Base-by-base conservation (phyloP, 441 rosid genomes). In the Pelargonium cotyledonis region DNA sequence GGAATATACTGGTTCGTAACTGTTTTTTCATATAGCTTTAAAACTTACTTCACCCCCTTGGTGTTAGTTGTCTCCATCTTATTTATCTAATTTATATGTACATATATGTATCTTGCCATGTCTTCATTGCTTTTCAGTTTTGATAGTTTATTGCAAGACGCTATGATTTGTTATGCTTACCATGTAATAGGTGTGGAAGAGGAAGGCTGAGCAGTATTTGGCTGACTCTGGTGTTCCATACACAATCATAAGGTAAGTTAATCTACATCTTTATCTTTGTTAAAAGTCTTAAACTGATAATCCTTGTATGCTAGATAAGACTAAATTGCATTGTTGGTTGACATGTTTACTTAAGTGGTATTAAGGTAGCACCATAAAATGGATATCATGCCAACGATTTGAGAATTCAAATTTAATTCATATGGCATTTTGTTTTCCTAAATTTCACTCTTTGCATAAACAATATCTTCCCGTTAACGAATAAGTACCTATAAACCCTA, bases 191-290 rank as follows among this genome's bases (percentile, higher is more conserved):
- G 80, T 91, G 18, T 94, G 99, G 99, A 94, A 94, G 88, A 87
- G 99, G 85, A 94, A 91, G 84, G 93, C 99, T 75, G 99, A 94
- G 76, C 97, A 87, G 77, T 94, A 91, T 80, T 84, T 94, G 86
- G 90, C 96, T 67, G 96, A 94, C 74, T 89, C 90, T 68, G 99
- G 97, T 29, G 44, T 89, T 73, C 96, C 99, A 29, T 91, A 91
- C 89, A 94, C 99, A 31, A 94, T 91, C 44, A 86, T 94, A 83
- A 87, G 97, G 99, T 89, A 53, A 23, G 8, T 6, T 57, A 19
- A 47, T 57, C 62, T 57, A 23, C 21, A 18, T 19, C 62, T 57
- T 8, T 10, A 57, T 57, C 29, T 19, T 47, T 12, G 4, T 7
- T 11, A 44, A 11, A 44, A 7, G 23, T 21, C 1, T 7, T 11